Conservation (phyloP, 345 rosid species). For the Boechera divaricarpa region DNA sequence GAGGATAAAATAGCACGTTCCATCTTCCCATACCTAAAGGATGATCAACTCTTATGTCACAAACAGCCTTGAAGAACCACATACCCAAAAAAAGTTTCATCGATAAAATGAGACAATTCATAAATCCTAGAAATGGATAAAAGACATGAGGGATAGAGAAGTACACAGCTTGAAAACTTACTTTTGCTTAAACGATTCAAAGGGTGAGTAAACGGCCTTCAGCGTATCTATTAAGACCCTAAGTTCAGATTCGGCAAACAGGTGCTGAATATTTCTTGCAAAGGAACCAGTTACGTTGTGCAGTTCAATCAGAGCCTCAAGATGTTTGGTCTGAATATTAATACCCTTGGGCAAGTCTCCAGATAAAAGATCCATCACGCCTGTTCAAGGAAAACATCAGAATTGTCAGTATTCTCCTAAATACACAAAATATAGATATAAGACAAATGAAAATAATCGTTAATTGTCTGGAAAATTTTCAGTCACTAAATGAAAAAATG, state of each 20-base stretch:
- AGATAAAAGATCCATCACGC: conserved; percentile 82
- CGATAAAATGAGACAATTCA: conserved; percentile 7
- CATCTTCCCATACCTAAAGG: conserved; percentile 86
- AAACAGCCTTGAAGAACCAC: conserved; percentile 26
- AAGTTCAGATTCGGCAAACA: conserved; percentile 87
- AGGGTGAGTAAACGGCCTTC: conserved; percentile 90
- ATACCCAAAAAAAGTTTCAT: conserved; percentile 11
- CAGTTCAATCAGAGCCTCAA: conserved; percentile 87
- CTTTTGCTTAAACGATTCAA: conserved; percentile 91
- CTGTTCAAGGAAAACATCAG: conserved; percentile 48
- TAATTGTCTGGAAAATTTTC: not conserved
- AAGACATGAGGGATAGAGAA: conserved; percentile 13
- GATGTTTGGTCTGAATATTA: conserved; percentile 89
- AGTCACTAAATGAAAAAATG: conserved; percentile 6
- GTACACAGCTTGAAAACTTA: conserved; percentile 43
- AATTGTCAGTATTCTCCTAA: conserved; percentile 32
- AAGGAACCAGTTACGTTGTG: conserved; percentile 87
- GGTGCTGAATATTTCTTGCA: conserved; percentile 88
- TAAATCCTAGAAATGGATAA: conserved; percentile 7
- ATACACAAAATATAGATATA: conserved; percentile 19
- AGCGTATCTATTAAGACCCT: conserved; percentile 75
- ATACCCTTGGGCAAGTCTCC: conserved; percentile 96
- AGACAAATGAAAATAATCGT: not conserved
- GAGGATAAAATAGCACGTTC: conserved; percentile 89
- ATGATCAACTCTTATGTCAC: conserved; percentile 29